Conservation (phyloP, 208 protist genomes). For the Porcisia hertigi region DNA sequence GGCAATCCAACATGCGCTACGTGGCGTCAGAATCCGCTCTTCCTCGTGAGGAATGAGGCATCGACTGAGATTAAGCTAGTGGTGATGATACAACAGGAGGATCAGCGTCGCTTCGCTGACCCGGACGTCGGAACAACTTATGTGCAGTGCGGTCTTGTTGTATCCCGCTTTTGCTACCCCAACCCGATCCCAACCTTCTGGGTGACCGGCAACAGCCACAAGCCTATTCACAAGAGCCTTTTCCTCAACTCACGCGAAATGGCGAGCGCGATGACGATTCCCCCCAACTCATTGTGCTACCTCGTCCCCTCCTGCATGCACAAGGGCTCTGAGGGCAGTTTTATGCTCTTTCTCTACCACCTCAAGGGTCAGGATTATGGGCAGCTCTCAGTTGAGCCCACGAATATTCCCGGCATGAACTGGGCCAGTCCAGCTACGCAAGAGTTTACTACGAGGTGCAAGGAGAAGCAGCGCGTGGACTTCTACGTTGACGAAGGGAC, state of each 20-base stretch:
- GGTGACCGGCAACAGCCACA: constrained; percentile 74
- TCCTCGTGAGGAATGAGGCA: constrained; percentile 54
- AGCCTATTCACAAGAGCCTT: constrained; percentile 61
- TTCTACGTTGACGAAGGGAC: constrained; percentile 75
- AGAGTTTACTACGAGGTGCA: constrained; percentile 35
- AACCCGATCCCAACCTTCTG: constrained; percentile 55
- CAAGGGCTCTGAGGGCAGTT: constrained; percentile 40
- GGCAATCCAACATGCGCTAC: constrained; percentile 72
- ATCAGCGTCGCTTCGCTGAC: constrained; percentile 55
- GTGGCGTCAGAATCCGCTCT: constrained; percentile 82
- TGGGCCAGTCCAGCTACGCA: constrained; percentile 41
- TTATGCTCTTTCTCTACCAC: constrained; percentile 55
- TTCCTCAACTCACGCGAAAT: constrained; percentile 85
- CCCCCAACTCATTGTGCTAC: constrained; percentile 64
- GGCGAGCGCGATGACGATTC: constrained; percentile 56
- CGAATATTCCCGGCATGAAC: constrained; percentile 44
- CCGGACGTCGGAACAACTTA: constrained; percentile 47
- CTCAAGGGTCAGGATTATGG: constrained; percentile 47
- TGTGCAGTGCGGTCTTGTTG: constrained; percentile 65
- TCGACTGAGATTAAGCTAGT: constrained; percentile 30
- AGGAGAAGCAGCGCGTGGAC: constrained; percentile 75
- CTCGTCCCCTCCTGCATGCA: constrained; percentile 74
- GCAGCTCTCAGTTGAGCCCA: constrained; percentile 37
- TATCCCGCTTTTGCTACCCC: constrained; percentile 33
- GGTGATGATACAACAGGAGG: constrained; percentile 55